Base-by-base conservation (phyloP, 2,329 filamentous ascomycete species). In the Orbilia brochopaga region DNA sequence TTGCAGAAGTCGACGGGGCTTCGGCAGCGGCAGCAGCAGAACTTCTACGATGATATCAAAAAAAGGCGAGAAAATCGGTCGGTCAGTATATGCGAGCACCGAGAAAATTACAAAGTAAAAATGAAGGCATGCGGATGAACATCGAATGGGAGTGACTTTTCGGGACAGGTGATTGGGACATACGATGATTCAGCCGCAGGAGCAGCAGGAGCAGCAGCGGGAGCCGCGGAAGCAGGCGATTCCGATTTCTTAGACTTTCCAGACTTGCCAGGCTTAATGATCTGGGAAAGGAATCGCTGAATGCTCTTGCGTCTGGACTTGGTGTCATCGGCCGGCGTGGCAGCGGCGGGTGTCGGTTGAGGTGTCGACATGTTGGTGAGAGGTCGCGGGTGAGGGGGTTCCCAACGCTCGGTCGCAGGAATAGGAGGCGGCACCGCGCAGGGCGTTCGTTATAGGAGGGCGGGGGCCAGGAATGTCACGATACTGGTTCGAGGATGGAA, bases 291-390 rank as follows among this genome's bases (percentile, higher is more conserved):
- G 23, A 70, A 70, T 1, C 66, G 46, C 19, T 70, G 66, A n/a
- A 70, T 70, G 30, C 66, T 70, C 19, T 50, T 24, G 32, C 66
- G 63, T 37, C 51, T 70, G 2, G 66, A 70, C 32, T 64, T 59
- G 40, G 63, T 58, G 46, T 70, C 58, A 8, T 70, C 53, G 13
- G 10, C 48, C 23, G 53, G 50, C 19, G 48, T 51, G 1, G 44
- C 52, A 21, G 37, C 53, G 21, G 51, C 10, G 17, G 46, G 15
- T 19, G 66, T 50, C 17, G 59, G 59, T 52, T 63, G 59, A 50
- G 66, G 54, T 24, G 66, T 60, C 59, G 66, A 70, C 66, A 70
- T 70, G 24, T 51, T 58, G 24, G 24, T 15, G 37, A 42, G 4
- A 4, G 37, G n/a, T 42, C 13, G n/a, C 15, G 37, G 37, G 37